These are phyloP conservation scores for Sanghuangporus weigelae DNA, from an alignment of 1,284 basidiomycete species.

Conservation along the genomic window DNA sequence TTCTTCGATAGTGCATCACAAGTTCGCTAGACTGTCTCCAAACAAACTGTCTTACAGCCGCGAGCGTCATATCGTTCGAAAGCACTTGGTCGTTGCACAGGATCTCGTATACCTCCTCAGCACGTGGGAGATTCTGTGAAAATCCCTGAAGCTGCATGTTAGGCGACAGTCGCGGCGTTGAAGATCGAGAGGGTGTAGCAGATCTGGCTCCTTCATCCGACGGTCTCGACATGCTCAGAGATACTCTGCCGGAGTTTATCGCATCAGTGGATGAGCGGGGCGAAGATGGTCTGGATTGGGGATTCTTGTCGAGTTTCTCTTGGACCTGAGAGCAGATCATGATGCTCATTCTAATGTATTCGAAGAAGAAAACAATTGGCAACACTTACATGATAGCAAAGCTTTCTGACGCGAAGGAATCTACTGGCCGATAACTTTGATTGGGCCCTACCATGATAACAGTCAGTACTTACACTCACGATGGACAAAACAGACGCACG, in stretches of 20 bases:
- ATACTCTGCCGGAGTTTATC: conserved; percentile 10
- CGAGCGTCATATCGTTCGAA: conserved; percentile 83
- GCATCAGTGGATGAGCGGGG: conserved; percentile 43
- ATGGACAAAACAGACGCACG: conserved; percentile 40
- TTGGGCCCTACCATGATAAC: conserved; percentile 48
- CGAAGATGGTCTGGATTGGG: conserved; percentile 21
- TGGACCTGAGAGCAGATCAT: conserved; percentile 51
- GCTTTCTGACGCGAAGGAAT: conserved; percentile 80
- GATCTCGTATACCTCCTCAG: conserved; percentile 84
- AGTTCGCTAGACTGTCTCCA: conserved; percentile 82
- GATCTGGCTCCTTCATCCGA: background rate
- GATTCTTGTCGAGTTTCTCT: conserved; percentile 76
- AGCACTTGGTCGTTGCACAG: conserved; percentile 80
- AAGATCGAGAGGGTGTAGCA: conserved; percentile 3
- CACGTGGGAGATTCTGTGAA: conserved; percentile 26
- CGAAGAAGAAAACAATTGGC: background rate
- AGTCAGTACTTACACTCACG: background rate
- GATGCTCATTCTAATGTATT: background rate
- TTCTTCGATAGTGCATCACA: conserved; percentile 76
- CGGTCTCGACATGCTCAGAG: background rate
- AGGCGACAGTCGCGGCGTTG: conserved; percentile 9
- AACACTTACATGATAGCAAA: conserved; percentile 69
- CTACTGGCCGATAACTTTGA: conserved; percentile 86
- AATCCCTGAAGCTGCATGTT: conserved; percentile 13
- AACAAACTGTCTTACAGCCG: conserved; percentile 81